phyloP scores from a whole-genome alignment of 2,329 filamentous ascomycete species.

The Westerdykella aurantiaca region DNA sequence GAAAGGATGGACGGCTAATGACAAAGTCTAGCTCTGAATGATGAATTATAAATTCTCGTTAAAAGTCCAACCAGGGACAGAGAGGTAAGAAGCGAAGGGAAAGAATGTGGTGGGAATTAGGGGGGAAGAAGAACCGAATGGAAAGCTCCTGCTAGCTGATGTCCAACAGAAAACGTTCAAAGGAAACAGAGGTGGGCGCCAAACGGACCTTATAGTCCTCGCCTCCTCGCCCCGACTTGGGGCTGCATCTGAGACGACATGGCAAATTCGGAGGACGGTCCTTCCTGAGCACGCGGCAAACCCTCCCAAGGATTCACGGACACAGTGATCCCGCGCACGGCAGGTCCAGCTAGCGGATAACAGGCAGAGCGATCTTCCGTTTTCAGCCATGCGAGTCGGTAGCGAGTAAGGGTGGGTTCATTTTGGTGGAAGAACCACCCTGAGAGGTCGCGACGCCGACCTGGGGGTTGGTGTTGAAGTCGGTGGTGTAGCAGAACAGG shows the following conservation, averaged over 20 bases:
- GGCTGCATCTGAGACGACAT: constrained; percentile 33
- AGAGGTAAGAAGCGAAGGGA: constrained; percentile 28
- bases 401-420: constrained; percentile 23
- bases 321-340: constrained; percentile 28
- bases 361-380: constrained; percentile 29
- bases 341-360: constrained; percentile 25
- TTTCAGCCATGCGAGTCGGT: constrained; percentile 24
- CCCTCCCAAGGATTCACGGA: constrained; percentile 13
- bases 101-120: constrained; percentile 36
- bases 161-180: constrained; percentile 33
- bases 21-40: constrained; percentile 37
- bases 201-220: constrained; percentile 36
- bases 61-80: constrained; percentile 39
- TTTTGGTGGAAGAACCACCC: constrained; percentile 25
- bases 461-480: constrained; percentile 25
- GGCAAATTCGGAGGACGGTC: constrained; percentile 35
- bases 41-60: constrained; percentile 31
- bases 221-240: constrained; percentile 24
- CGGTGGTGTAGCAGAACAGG: constrained; percentile 34
- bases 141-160: constrained; percentile 29
- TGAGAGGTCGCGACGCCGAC: constrained; percentile 13
- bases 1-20: constrained; percentile 24
- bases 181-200: constrained; percentile 32
- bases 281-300: constrained; percentile 23
- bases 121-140: constrained; percentile 28